Conservation (phyloP, 1,139 yeast genomes). For the Blastobotrys ciferrii region DNA sequence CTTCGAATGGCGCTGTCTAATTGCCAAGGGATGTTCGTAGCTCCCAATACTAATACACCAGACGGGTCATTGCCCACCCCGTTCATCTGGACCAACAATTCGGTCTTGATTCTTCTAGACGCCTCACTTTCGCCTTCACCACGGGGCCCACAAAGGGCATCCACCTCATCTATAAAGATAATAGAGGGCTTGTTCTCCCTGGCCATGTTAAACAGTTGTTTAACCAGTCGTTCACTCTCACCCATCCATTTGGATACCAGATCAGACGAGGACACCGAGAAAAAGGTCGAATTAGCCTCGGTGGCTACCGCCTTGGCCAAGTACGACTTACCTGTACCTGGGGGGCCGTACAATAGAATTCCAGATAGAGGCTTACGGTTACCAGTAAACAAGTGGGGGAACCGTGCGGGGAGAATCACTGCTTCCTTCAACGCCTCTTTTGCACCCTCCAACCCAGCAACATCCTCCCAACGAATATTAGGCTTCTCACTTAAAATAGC, state of each 20-base stretch:
- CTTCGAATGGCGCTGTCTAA: constrained; percentile 96
- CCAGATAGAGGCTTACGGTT: constrained; percentile 93
- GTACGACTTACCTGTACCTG: constrained; percentile 98
- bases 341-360: constrained; percentile 91
- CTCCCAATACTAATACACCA: constrained; percentile 94
- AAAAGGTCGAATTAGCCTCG: constrained; percentile 94
- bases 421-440: constrained; percentile 97
- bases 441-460: constrained; percentile 93
- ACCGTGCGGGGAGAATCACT: constrained; percentile 89
- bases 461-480: constrained; percentile 90
- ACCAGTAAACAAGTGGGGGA: constrained; percentile 93
- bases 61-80: constrained; percentile 95
- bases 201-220: constrained; percentile 93
- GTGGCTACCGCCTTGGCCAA: constrained; percentile 98
- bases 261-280: constrained; percentile 91
- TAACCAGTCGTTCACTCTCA: constrained; percentile 91
- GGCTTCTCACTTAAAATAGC: constrained; percentile 93
- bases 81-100: constrained; percentile 94
- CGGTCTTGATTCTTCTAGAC: constrained; percentile 92
- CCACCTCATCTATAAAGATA: constrained; percentile 96
- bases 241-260: constrained; percentile 99
- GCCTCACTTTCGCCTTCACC: constrained; percentile 99
- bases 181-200: constrained; percentile 93
- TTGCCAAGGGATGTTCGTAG: constrained; percentile 99
- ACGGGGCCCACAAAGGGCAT: constrained; percentile 96